Base-by-base conservation (phyloP, 2,329 filamentous ascomycete genomes). In the Cryphonectria naterciae region DNA sequence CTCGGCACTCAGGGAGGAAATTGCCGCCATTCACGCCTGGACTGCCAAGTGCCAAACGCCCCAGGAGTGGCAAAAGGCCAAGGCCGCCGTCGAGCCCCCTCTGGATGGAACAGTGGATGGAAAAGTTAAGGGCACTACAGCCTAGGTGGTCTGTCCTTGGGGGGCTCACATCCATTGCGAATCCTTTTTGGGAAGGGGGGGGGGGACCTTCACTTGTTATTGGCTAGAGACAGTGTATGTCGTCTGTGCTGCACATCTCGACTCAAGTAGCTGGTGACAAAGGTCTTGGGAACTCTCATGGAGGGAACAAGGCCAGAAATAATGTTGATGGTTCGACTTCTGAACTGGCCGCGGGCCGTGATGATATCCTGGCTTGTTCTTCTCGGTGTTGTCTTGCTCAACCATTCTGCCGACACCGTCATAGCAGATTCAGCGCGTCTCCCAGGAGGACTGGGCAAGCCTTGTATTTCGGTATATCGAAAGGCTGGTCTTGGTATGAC, bases 11-110 rank as follows among this genome's bases (percentile, higher is more conserved):
- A 95, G 94, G 83, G 88, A 91, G 63, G 94, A 98, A 83, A 97
- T 98, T 79, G 93, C 93, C 22, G 89, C 88, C 74, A 97, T 98
- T 76, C 95, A 98, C 84, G 95, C 95, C 54, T 98, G 95, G 95
- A 97, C 93, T 69, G 93, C 94, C 39, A 97, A 94, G 83, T 97
- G 95, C 80, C 92, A 94, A 83, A 98, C 95, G 11, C 93, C 93
- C 0, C 93, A 94, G 77, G 93, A 98, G 84, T 97, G 92, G 90
- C 89, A 93, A 83, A 90, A 88, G 81, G 88, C 92, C 81, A 80
- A 78, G 76, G 81, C 80, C 35, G 77, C 77, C 7, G 76, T 77
- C 10, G 75, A 75, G 22, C 83, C 83, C 54, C 80, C 83, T 0
- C 68, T 84, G 72, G 81, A 85, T 19, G 84, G 84, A 10, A 85